Evolutionary conservation across 2,329 filamentous ascomycete species (phyloP).

Genomic region (Botrytis elliptica): DNA sequence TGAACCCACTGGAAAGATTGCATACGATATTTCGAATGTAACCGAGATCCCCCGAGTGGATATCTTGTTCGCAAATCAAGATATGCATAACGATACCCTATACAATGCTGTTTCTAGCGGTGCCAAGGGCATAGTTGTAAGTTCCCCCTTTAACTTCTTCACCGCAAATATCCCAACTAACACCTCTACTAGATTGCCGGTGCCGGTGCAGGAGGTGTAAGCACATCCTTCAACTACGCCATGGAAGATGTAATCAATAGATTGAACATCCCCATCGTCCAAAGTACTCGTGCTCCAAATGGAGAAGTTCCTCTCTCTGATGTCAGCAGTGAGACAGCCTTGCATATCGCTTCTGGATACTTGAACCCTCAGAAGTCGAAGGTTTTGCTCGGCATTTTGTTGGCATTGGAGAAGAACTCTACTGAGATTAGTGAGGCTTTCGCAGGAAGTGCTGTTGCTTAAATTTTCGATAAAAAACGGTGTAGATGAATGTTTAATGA

Average conservation of each 20-base stretch:
- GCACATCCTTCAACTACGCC: slow-evolving; percentile 41
- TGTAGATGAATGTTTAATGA: neutral
- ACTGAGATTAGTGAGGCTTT: slow-evolving; percentile 29
- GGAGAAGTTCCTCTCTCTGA: slow-evolving; percentile 39
- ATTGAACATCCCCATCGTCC: slow-evolving; percentile 50
- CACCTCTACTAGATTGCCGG: slow-evolving; percentile 45
- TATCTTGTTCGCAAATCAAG: slow-evolving; percentile 56
- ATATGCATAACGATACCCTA: slow-evolving; percentile 49
- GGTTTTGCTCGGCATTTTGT: slow-evolving; percentile 45
- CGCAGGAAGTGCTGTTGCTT: slow-evolving; percentile 16
- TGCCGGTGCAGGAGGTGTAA: slow-evolving; percentile 54
- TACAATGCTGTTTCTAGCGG: slow-evolving; percentile 49
- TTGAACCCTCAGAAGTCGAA: slow-evolving; percentile 57
- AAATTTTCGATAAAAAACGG: neutral
- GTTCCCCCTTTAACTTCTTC: neutral
- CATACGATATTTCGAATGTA: slow-evolving; percentile 44
- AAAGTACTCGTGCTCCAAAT: slow-evolving; percentile 51
- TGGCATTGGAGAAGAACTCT: slow-evolving; percentile 30
- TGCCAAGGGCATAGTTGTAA: slow-evolving; percentile 51
- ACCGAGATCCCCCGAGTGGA: slow-evolving; percentile 52
- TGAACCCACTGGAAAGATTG: slow-evolving; percentile 47
- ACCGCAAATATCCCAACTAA: neutral
- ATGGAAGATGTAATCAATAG: slow-evolving; percentile 47
- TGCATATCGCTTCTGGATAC: slow-evolving; percentile 48
- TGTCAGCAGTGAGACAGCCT: slow-evolving; percentile 30